A percentile compares a stretch with the other conserved stretches of the same genome.
Conservation (phyloP, 148 eudicot species). For the Spergularia bocconei region DNA sequence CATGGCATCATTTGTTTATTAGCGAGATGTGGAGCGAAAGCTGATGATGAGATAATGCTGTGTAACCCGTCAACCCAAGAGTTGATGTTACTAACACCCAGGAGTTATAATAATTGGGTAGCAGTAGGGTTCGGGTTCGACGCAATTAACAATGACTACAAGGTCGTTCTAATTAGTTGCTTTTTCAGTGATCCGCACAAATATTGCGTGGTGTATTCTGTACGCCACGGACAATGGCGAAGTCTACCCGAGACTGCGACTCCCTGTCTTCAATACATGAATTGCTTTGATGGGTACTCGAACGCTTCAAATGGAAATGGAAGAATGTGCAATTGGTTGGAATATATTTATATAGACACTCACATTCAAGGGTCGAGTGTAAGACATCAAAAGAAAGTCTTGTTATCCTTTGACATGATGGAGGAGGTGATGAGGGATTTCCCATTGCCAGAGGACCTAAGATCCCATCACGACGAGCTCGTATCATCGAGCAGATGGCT, state of each 20-base stretch:
- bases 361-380: background rate
- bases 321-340: constrained; percentile 4
- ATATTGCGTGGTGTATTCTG: background rate
- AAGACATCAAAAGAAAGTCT: too few species aligned
- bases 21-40: too few species aligned
- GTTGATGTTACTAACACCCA: background rate
- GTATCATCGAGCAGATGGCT: background rate
- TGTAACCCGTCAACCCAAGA: background rate
- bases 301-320: background rate
- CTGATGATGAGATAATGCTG: background rate
- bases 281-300: too few species aligned
- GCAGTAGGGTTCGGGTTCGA: background rate
- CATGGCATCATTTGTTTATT: background rate
- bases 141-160: background rate
- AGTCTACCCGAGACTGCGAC: background rate
- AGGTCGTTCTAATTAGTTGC: background rate
- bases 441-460: background rate
- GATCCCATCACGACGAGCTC: background rate
- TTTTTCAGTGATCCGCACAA: too few species aligned
- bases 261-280: background rate
- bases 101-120: background rate
- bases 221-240: background rate
- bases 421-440: background rate
- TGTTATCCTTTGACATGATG: constrained; percentile 5
- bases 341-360: background rate